These are phyloP conservation scores for Fragilariopsis cylindrus DNA, from an alignment of 108 stramenopile genomes.

Conservation along the genomic window DNA sequence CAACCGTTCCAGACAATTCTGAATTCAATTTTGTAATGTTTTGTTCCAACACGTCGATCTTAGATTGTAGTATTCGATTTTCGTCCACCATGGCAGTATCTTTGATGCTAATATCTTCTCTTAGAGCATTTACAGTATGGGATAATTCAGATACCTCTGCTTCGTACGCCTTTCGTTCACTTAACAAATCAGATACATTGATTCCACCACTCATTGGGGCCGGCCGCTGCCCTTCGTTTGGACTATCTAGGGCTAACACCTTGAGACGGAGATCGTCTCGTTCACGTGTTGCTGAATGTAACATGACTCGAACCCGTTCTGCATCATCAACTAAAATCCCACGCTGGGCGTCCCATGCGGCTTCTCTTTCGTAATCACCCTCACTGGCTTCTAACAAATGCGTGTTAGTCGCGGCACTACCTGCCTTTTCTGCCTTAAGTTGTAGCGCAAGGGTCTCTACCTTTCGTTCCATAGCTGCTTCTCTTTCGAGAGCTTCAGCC, in stretches of 20 bases:
- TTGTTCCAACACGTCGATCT: slow-evolving; percentile 58
- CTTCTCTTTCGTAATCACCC: slow-evolving; percentile 81
- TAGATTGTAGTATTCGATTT: slow-evolving; percentile 35
- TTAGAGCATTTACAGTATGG: slow-evolving; percentile 66
- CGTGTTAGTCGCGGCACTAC: slow-evolving; percentile 74
- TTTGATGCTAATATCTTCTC: slow-evolving; percentile 68
- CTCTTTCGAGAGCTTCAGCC: slow-evolving; percentile 83
- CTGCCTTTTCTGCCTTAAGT: slow-evolving; percentile 80
- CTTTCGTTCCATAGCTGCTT: slow-evolving; percentile 76
- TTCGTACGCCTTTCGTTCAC: slow-evolving; percentile 86
- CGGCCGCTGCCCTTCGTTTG: slow-evolving; percentile 7
- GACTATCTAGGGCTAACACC: slow-evolving; percentile 52
- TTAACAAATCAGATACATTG: slow-evolving; percentile 60
- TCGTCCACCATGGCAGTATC: slow-evolving; percentile 58
- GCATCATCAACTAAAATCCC: slow-evolving; percentile 84
- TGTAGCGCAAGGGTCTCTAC: slow-evolving; percentile 77
- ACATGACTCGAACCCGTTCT: slow-evolving; percentile 66
- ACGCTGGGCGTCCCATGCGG: slow-evolving; percentile 87
- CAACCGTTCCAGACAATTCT: slow-evolving; percentile 48
- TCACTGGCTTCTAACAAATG: slow-evolving; percentile 78
- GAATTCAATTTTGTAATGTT: slow-evolving; percentile 46
- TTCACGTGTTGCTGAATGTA: slow-evolving; percentile 69
- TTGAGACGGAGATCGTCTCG: slow-evolving; percentile 77
- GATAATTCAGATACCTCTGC: slow-evolving; percentile 79
- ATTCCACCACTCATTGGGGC: slow-evolving; percentile 54